Evolutionary conservation across 345 rosid species (phyloP).

Genomic region (Toxicodendron radicans): DNA sequence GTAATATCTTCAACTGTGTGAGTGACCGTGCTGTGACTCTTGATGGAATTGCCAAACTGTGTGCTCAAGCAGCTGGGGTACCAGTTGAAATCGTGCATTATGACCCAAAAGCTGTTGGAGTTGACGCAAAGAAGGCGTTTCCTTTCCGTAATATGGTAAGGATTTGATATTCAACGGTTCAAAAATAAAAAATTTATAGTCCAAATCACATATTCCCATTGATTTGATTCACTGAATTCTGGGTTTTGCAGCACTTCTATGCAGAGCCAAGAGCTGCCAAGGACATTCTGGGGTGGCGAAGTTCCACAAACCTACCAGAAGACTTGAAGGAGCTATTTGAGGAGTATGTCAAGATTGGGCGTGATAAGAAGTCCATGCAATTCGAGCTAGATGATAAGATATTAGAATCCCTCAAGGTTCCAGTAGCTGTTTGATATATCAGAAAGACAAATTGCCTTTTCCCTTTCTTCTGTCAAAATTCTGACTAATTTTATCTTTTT

Average conservation of each 20-base stretch:
- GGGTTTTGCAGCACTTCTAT: constrained; percentile 77
- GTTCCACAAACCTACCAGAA: constrained; percentile 67
- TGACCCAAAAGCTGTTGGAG: constrained; percentile 78
- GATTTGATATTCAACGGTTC: neutral
- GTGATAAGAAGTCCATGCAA: constrained; percentile 79
- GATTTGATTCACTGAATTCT: neutral
- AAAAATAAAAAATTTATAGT: neutral
- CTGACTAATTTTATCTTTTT: neutral
- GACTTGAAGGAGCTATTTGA: constrained; percentile 83
- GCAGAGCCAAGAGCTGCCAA: constrained; percentile 96
- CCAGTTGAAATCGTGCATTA: constrained; percentile 79
- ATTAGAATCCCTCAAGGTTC: constrained; percentile 70
- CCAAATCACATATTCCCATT: neutral
- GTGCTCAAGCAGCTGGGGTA: constrained; percentile 83
- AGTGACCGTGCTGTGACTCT: constrained; percentile 90
- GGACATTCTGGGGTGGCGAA: constrained; percentile 74
- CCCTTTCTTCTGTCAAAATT: neutral
- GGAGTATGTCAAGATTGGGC: constrained; percentile 74
- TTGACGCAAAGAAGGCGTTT: constrained; percentile 91
- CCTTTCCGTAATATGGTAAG: constrained; percentile 92
- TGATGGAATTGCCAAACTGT: constrained; percentile 91
- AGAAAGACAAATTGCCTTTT: neutral
- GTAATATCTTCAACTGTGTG: constrained; percentile 82
- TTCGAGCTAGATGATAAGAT: constrained; percentile 86
- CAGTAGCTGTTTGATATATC: constrained; percentile 47